Base-by-base conservation (phyloP, 345 rosid genomes). In the Eutrema japonicum region DNA sequence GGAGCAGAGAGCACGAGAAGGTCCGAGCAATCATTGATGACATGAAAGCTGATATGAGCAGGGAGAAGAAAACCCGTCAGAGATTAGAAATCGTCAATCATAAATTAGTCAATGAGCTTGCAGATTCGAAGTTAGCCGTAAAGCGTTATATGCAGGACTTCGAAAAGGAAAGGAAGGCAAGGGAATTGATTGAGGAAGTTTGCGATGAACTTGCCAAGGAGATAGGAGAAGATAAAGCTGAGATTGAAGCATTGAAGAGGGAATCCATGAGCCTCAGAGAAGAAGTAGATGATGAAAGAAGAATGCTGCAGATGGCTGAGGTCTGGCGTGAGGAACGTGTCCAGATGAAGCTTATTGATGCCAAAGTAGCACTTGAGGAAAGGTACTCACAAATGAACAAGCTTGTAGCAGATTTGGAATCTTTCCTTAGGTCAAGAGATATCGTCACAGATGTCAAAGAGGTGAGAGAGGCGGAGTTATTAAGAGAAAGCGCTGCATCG, bases 301-400 rank as follows among this genome's bases (percentile, higher is more conserved):
- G 81, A 76, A 92, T 92, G 96, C 78, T 90, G 73, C 98, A 92
- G 83, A 92, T 90, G 95, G 98, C 98, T 7, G 98, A 92, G 81
- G 96, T 92, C 10, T 92, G 98, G 98, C 95, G 96, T 38, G 98
- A 92, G 83, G 96, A 92, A 75, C 96, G 96, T 54, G 96, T 90
- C 10, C 92, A 90, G 77, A 90, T 90, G 98, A 92, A 92, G 86
- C 88, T 92, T 73, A 78, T 88, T 30, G 96, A 89, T 75, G 95
- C 94, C 10, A 89, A 88, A 78, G 85, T 83, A 38, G 80, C 84
- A 22, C 78, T 83, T 2, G 82, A 83, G 76, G 82, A 83, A 49
- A 80, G 68, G 66, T 83, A 80, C 49, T 75, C 83, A 10, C 80
- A 75, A 35, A 83, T 83, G 83, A 83, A 83, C 78, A 81, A 73